A percentile compares a stretch with the other conserved stretches of the same genome.
Evolutionary conservation across 306 rosid species (phyloP).

Genomic region (Pterocarpus santalinus): DNA sequence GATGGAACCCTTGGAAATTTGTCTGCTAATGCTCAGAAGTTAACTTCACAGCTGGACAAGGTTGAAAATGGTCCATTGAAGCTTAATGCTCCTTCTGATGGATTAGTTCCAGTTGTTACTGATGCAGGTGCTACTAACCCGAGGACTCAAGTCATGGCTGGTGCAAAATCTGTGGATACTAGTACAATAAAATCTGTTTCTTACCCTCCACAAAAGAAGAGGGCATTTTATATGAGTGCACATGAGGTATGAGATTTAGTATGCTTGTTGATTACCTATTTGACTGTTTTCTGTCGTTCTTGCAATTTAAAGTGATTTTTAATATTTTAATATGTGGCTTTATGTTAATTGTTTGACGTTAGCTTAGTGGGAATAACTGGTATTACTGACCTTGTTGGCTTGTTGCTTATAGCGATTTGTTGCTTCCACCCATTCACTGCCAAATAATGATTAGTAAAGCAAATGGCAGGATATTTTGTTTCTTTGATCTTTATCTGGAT

Average conservation of each 20-base stretch:
- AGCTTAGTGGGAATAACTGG: not conserved
- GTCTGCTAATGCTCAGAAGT: slow-evolving; percentile 48
- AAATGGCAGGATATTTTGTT: slow-evolving; percentile 11
- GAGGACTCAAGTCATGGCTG: slow-evolving; percentile 46
- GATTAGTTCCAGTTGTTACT: slow-evolving; percentile 44
- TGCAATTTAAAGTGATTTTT: not conserved
- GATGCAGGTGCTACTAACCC: slow-evolving; percentile 46
- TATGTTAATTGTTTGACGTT: not conserved
- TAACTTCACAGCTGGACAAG: slow-evolving; percentile 54
- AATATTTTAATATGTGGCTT: slow-evolving; percentile 13
- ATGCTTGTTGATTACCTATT: not conserved
- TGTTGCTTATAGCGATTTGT: slow-evolving; percentile 14
- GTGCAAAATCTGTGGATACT: slow-evolving; percentile 50
- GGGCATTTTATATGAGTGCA: slow-evolving; percentile 85
- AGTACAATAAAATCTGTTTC: slow-evolving; percentile 47
- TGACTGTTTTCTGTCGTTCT: not conserved
- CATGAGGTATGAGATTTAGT: slow-evolving; percentile 74
- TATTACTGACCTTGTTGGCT: not conserved
- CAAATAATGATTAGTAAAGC: slow-evolving; percentile 3
- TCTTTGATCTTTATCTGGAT: slow-evolving; percentile 25
- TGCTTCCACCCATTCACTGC: slow-evolving; percentile 31
- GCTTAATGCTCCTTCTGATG: slow-evolving; percentile 51
- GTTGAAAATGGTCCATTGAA: slow-evolving; percentile 60
- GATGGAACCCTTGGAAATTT: slow-evolving; percentile 45
- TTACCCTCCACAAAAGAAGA: slow-evolving; percentile 62